Evolutionary conservation across 2,329 filamentous ascomycete genomes (phyloP).

Genomic region (Fusarium avenaceum): DNA sequence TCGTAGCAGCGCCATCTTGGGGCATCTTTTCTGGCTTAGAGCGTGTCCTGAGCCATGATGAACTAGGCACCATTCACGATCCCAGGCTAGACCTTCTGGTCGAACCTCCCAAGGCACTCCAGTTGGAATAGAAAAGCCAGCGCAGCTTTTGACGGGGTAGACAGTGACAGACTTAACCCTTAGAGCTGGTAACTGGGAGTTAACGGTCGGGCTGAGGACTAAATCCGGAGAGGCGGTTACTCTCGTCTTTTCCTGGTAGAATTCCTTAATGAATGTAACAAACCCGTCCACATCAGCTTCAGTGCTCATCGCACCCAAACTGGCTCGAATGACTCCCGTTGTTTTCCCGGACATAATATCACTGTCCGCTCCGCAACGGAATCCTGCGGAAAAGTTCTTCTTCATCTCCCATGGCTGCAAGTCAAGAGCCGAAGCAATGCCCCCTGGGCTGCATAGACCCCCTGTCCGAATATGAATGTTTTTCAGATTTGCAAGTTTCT

Average conservation of each 20-base stretch:
- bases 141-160: conserved; percentile 96
- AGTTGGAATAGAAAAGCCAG: conserved; percentile 77
- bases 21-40: conserved; percentile 89
- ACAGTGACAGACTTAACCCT: conserved; percentile 76
- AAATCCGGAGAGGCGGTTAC: background rate
- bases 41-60: conserved; percentile 87
- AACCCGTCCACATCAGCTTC: conserved; percentile 79
- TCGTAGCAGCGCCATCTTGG: conserved; percentile 86
- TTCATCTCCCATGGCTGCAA: conserved; percentile 86
- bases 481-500: conserved; percentile 84
- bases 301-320: conserved; percentile 91
- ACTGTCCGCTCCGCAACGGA: conserved; percentile 85
- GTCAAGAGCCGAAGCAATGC: conserved; percentile 78
- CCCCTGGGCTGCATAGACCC: conserved; percentile 91
- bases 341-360: conserved; percentile 88
- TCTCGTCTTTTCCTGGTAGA: conserved; percentile 53
- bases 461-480: conserved; percentile 89
- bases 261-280: conserved; percentile 78
- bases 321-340: conserved; percentile 87
- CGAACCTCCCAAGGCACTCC: conserved; percentile 79
- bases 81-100: conserved; percentile 89
- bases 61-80: conserved; percentile 95
- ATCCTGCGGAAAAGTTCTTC: conserved; percentile 85
- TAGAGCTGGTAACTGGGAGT: conserved; percentile 17
- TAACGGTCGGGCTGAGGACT: background rate